Evolutionary conservation across 306 rosid species (phyloP).

Genomic region (Sechiopsis laciniata): DNA sequence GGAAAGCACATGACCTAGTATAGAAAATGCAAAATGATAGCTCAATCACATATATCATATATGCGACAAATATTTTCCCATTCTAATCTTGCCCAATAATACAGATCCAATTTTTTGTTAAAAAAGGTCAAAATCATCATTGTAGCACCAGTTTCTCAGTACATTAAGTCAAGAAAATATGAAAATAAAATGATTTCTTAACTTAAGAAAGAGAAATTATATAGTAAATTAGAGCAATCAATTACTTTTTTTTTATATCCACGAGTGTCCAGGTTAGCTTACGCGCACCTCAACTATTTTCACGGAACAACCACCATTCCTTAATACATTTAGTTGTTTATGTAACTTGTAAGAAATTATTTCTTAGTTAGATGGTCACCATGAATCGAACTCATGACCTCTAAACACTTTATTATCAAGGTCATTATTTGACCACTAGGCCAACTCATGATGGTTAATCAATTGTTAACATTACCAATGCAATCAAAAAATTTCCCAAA

Average conservation of each 20-base stretch:
- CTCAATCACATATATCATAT: background rate
- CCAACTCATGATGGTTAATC: background rate
- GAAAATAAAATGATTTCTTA: background rate
- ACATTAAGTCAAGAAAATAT: background rate
- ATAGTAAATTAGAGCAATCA: background rate
- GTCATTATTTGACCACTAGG: no score
- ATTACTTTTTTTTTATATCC: no score
- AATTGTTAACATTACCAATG: background rate
- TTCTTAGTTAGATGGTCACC: no score
- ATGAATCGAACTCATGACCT: no score
- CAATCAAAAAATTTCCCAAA: background rate
- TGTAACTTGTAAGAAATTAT: no score
- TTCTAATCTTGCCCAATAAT: background rate
- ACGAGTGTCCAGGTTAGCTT: no score
- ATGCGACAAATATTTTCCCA: constrained; percentile 10
- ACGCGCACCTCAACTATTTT: no score
- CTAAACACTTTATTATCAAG: no score
- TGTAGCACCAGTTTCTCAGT: background rate
- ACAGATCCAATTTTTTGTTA: background rate
- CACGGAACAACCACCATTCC: no score
- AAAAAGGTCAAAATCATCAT: background rate
- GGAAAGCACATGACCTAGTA: background rate
- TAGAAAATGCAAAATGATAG: background rate
- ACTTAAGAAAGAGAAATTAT: background rate
- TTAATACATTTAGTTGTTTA: no score